Conservation (phyloP, 2,329 filamentous ascomycete genomes). For the Colletotrichum coccodes region DNA sequence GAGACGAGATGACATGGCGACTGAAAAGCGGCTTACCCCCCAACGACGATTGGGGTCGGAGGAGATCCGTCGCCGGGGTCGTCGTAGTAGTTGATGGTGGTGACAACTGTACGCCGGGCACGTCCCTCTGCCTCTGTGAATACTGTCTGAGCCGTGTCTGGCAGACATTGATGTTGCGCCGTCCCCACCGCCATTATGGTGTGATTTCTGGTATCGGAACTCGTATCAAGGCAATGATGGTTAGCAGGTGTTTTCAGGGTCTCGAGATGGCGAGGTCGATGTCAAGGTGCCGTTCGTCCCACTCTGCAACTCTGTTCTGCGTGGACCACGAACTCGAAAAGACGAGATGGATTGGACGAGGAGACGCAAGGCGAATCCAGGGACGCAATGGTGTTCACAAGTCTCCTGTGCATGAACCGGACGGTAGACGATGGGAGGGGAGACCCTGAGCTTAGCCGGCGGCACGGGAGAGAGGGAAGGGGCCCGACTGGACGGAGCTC, state of each 20-base stretch:
- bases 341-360: neutral
- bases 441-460: constrained; percentile 18
- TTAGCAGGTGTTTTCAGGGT: neutral
- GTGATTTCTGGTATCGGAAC: neutral
- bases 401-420: neutral
- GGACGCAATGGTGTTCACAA: neutral
- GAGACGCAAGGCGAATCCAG: neutral
- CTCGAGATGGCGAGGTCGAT: neutral
- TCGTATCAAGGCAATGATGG: neutral
- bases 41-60: constrained; percentile 34
- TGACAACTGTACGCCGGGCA: constrained; percentile 22
- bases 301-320: neutral
- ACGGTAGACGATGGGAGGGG: neutral
- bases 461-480: constrained; percentile 10
- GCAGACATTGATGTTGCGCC: neutral
- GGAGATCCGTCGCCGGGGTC: constrained; percentile 35
- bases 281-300: constrained; percentile 2
- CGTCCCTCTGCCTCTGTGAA: neutral
- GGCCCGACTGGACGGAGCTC: constrained; percentile 19
- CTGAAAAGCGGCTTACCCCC: constrained; percentile 31
- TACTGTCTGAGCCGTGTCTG: neutral
- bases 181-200: constrained; percentile 8
- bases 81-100: constrained; percentile 35
- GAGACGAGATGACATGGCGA: neutral
- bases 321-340: neutral